Evolutionary conservation across 192 early-diverging fungal species (phyloP).

Genomic region (Coemansia erecta): DNA sequence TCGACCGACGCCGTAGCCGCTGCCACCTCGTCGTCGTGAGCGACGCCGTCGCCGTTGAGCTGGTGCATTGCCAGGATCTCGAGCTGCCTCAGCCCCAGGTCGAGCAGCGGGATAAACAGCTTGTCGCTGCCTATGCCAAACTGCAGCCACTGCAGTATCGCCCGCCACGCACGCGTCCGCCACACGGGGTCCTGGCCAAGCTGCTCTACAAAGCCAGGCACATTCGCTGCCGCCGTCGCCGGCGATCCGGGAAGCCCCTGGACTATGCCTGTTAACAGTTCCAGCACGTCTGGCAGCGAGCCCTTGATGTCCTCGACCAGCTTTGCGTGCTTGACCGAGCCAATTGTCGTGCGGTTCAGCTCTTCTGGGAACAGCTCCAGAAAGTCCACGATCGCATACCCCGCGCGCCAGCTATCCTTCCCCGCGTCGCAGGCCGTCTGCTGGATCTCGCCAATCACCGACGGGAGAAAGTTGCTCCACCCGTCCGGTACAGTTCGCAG

Average conservation of each 20-base stretch:
- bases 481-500: slow-evolving; percentile 24
- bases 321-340: slow-evolving; percentile 11
- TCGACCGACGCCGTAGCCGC: slow-evolving; percentile 36
- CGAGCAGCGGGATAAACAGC: slow-evolving; percentile 37
- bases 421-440: slow-evolving; percentile 16
- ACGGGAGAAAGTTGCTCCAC: slow-evolving; percentile 28
- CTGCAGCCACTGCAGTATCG: slow-evolving; percentile 45
- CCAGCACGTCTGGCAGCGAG: slow-evolving; percentile 26
- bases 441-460: slow-evolving; percentile 20
- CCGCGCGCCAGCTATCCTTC: slow-evolving; percentile 14
- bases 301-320: slow-evolving; percentile 30
- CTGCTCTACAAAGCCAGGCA: slow-evolving; percentile 9
- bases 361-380: slow-evolving; percentile 46
- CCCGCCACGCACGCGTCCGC: slow-evolving; percentile 45
- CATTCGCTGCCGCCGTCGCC: neutral
- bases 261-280: slow-evolving; percentile 27
- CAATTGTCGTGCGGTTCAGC: slow-evolving; percentile 29
- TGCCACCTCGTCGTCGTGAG: slow-evolving; percentile 30
- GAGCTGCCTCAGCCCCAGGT: slow-evolving; percentile 33
- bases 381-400: slow-evolving; percentile 32
- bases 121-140: slow-evolving; percentile 33
- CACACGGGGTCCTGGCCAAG: slow-evolving; percentile 17
- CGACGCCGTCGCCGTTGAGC: slow-evolving; percentile 7
- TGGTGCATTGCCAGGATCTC: slow-evolving; percentile 20
- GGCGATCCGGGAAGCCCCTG: slow-evolving; percentile 16